Evolutionary conservation across 2,329 filamentous ascomycete genomes (phyloP), one percentile per base, ranked within the genome.

Genomic region (Huntiella savannae): DNA sequence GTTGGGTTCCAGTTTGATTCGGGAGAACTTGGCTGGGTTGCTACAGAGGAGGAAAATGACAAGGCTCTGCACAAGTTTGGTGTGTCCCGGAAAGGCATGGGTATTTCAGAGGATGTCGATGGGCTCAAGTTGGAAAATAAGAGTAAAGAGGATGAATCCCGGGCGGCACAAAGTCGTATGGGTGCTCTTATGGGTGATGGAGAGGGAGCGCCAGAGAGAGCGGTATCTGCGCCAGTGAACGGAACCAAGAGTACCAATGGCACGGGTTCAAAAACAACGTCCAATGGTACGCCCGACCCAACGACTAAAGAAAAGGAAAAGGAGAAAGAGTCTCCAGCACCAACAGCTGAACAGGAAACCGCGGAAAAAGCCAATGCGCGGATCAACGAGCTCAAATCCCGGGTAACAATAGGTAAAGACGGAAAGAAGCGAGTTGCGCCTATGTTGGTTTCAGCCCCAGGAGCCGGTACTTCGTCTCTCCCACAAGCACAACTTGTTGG

Each of bases 381-480:
- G 49, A 68, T 75, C 55, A 69, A 65, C 51, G 67, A 67, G 55
- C 63, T 96, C 52, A 96, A 96, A 62, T 84, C 88, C 51, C 75
- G 91, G 45, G 87, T 96, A 3, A 95, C 88, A 0, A 79, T 95
- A 50, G 93, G 85, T 0, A 96, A 95, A 59, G 88, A 98, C 53
- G 91, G 91, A 28, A 96, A 91, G 64, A 98, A 98, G 64, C 75
- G 91, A 46, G 88, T 98, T 47, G 83, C 86, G 3, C 91, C 91
- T 1, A 68, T 98, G 52, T 69, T 98, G 10, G 84, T 98, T 5
- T 93, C 88, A 1, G 86, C 85, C 0, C 88, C 87, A 6, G 85
- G 83, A 2, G 82, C 80, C 1, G 84, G 83, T 8, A 79, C 87
- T 56, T 92, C 87, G 1, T 93, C 87, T 12, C 65, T 95, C 10